Evolutionary conservation across 1,284 basidiomycete species (phyloP).

Genomic region (Ganoderma lingzhi): DNA sequence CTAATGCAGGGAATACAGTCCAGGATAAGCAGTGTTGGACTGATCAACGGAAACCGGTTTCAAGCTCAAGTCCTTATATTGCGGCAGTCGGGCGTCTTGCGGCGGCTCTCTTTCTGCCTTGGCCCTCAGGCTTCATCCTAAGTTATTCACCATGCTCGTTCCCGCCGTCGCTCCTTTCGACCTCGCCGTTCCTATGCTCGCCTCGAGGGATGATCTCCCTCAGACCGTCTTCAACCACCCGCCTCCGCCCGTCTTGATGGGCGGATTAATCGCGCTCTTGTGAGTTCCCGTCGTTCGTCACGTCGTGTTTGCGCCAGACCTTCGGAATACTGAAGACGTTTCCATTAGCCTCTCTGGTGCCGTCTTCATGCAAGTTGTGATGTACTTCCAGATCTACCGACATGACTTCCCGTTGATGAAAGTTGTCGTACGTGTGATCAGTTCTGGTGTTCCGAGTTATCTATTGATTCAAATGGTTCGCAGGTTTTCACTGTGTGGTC

Average conservation of each 20-base stretch:
- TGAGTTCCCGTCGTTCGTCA: constrained; percentile 8
- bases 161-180: background rate
- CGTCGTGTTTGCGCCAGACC: too few relatives aligned
- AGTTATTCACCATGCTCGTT: constrained; percentile 11
- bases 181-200: background rate
- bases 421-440: constrained; percentile 15
- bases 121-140: background rate
- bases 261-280: constrained; percentile 28
- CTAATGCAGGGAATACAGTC: background rate
- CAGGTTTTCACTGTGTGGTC: constrained; percentile 28
- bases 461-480: background rate
- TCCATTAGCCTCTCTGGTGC: constrained; percentile 27
- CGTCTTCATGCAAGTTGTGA: constrained; percentile 30
- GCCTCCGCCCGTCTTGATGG: constrained; percentile 29
- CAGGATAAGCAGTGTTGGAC: background rate
- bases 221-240: constrained; percentile 23
- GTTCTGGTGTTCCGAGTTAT: background rate
- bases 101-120: background rate
- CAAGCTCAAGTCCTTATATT: constrained; percentile 10
- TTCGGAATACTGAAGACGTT: background rate
- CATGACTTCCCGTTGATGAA: constrained; percentile 18
- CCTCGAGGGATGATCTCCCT: constrained; percentile 1
- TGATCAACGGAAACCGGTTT: constrained; percentile 12
- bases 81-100: background rate
- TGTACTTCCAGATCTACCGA: constrained; percentile 29